These are phyloP conservation scores for Vitis hybrid DNA, from an alignment of 177 flowering plant genomes.

Conservation along the genomic window DNA sequence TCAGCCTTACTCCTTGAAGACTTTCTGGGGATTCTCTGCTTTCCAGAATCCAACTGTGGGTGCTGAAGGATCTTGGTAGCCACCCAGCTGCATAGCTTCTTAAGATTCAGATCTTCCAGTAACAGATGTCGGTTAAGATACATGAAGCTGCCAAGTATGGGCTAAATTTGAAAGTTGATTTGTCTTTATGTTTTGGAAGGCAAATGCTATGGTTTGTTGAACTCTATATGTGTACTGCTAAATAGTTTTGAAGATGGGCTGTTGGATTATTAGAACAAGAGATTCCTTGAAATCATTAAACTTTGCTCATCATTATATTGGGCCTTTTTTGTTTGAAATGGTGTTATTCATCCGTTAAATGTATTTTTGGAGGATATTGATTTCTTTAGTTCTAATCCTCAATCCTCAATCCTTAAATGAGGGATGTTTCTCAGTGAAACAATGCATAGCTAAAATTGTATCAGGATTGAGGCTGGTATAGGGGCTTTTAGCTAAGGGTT, in stretches of 20 bases:
- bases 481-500: too few relatives aligned
- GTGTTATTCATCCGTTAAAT: too few relatives aligned
- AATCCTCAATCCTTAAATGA: too few relatives aligned
- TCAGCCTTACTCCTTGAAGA: conserved; percentile 63
- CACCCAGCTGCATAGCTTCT: background rate
- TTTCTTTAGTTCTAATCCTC: too few relatives aligned
- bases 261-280: conserved; percentile 1
- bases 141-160: background rate
- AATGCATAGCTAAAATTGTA: too few relatives aligned
- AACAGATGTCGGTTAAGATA: background rate
- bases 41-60: conserved; percentile 58
- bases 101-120: background rate
- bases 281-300: background rate
- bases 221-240: background rate
- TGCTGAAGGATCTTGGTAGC: conserved; percentile 84
- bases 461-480: too few relatives aligned
- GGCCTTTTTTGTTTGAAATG: background rate
- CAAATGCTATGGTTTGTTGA: background rate
- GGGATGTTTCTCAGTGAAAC: too few relatives aligned
- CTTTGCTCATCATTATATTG: background rate
- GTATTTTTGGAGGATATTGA: too few relatives aligned
- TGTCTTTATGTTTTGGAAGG: background rate
- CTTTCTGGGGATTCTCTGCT: conserved; percentile 71
- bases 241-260: background rate
- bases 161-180: background rate